phyloP scores from a whole-genome alignment of 176 grass and related monocot species.

The Cenchrus americanus region DNA sequence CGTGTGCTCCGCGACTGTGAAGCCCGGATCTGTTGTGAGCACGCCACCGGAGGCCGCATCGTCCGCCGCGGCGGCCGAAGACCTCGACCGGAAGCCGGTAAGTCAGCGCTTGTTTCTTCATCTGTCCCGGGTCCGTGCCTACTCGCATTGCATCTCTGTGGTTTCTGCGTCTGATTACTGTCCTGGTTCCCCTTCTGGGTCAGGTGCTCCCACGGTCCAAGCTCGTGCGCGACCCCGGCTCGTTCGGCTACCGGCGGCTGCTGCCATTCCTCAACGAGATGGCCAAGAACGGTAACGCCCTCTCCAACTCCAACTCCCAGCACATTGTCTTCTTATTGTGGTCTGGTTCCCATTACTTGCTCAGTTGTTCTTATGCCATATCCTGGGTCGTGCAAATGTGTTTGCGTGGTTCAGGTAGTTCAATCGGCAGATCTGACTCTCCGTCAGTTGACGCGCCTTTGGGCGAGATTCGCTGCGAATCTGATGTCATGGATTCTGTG shows the following conservation, averaged over 20 bases:
- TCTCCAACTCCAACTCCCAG: too few species aligned
- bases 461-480: neutral
- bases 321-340: neutral
- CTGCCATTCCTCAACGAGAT: conserved; percentile 59
- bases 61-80: neutral
- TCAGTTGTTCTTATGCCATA: neutral
- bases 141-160: neutral
- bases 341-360: neutral
- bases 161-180: neutral
- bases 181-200: neutral
- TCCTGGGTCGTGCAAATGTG: neutral
- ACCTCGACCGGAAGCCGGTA: conserved; percentile 39
- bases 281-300: conserved; percentile 39
- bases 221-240: conserved; percentile 46
- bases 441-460: neutral
- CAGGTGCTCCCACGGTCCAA: conserved; percentile 49
- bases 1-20: neutral
- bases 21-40: conserved; percentile 16
- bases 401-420: neutral
- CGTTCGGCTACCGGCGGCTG: conserved; percentile 57
- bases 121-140: neutral
- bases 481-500: neutral
- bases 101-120: neutral
- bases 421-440: neutral
- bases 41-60: conserved; percentile 29